These are phyloP conservation scores for Ophiostoma sp. DNA, from an alignment of 2,329 filamentous ascomycete species.

Conservation along the genomic window DNA sequence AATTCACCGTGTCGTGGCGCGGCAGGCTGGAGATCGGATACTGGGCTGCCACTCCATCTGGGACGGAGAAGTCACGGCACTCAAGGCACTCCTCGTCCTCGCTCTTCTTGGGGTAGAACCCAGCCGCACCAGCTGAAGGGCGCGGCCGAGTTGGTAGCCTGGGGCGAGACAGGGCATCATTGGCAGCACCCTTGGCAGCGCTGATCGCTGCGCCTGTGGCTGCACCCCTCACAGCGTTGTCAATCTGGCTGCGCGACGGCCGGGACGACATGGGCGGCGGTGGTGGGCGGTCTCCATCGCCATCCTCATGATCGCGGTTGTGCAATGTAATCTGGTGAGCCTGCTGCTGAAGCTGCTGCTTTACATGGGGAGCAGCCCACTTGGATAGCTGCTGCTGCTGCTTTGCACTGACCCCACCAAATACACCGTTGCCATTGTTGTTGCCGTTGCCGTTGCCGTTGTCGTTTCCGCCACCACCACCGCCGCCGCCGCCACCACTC, in stretches of 20 bases:
- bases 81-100: constrained; percentile 56
- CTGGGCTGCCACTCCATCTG: constrained; percentile 70
- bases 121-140: constrained; percentile 11
- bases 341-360: not conserved
- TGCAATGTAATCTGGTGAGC: not conserved
- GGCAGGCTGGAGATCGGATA: constrained; percentile 71
- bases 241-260: constrained; percentile 48
- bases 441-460: too few relatives aligned
- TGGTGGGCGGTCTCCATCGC: constrained; percentile 41
- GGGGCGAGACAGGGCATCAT: not conserved
- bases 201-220: not conserved
- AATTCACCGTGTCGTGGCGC: constrained; percentile 57
- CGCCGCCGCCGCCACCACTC: not conserved
- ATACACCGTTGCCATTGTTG: too few relatives aligned
- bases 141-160: constrained; percentile 27
- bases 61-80: constrained; percentile 81
- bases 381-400: constrained; percentile 19
- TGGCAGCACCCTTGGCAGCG: constrained; percentile 25
- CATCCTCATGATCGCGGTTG: constrained; percentile 21
- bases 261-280: constrained; percentile 50
- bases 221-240: constrained; percentile 34
- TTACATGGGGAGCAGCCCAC: not conserved
- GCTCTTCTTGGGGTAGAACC: constrained; percentile 19
- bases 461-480: not conserved
- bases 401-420: not conserved